Evolutionary conservation across 352 stramenopile species (phyloP), one percentile per base, ranked within the genome.

Genomic region (Elongisporangium undulatum): DNA sequence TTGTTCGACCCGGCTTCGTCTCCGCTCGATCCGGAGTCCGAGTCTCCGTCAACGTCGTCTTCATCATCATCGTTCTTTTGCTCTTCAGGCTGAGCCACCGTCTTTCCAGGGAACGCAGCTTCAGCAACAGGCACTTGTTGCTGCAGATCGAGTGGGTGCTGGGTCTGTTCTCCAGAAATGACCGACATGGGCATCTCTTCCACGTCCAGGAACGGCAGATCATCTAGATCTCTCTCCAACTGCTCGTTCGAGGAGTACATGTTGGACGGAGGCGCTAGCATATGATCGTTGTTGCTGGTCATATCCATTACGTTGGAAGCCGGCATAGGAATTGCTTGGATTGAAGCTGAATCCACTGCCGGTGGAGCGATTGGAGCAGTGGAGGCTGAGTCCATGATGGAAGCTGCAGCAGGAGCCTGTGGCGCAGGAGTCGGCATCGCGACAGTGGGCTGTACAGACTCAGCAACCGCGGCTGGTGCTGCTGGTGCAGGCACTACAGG

Each of bases 131-230:
- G 4, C 24, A 22, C 34, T 16, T 24, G 9, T 19, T 49, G 10
- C 23, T 51, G 21, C 1, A 8, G 24, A 22, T 49, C 19, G 50
- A 51, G 20, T 12, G 4, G 19, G 38, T n/a, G 29, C 29, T 41
- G 29, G 13, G 29, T 2, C 29, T 41, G 29, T 15, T 41, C 29
- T 13, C 8, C 29, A 78, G 59, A 38, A 58, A 57, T 53, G 26
- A 62, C 71, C 58, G 80, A 75, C 52, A 77, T 63, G 60, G 74
- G 71, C 34, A 91, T 82, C 50, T 87, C 77, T 55, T 91, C 82
- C 8, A 77, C 74, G 69, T 89, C 79, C 19, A 91, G 76, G 67
- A 91, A 82, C 22, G 82, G 82, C 22, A 91, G 63, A 55, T 91
- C 82, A 50, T 89, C 82, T 8, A 91, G 70, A 39, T 67, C 82